Conservation (phyloP, 2,329 filamentous ascomycete species). For the Neopestalotiopsis rosae region DNA sequence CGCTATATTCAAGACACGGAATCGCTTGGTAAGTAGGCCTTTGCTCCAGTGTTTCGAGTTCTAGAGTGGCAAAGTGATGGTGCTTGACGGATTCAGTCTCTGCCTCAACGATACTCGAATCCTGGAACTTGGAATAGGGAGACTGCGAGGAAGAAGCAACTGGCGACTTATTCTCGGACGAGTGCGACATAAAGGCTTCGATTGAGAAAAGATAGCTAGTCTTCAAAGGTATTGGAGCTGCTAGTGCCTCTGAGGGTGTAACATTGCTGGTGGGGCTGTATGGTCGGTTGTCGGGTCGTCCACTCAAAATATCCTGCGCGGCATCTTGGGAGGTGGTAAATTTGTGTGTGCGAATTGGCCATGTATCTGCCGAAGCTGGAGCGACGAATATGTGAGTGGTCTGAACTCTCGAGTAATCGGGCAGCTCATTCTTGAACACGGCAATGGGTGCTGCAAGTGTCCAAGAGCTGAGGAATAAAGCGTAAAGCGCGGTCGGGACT, state of each 20-base stretch:
- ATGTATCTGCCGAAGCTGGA: not conserved
- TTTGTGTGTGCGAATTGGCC: not conserved
- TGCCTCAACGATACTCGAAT: slow-evolving; percentile 34
- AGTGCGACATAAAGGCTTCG: not conserved
- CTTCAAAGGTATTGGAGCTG: slow-evolving; percentile 13
- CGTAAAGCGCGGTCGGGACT: slow-evolving; percentile 21
- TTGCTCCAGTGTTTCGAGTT: slow-evolving; percentile 34
- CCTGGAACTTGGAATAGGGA: slow-evolving; percentile 28
- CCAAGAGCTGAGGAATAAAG: slow-evolving; percentile 20
- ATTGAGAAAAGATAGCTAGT: slow-evolving; percentile 17
- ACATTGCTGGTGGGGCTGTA: slow-evolving; percentile 13
- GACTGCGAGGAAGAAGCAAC: slow-evolving; percentile 19
- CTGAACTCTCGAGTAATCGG: slow-evolving; percentile 12
- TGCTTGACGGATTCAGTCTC: slow-evolving; percentile 30
- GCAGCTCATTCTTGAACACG: slow-evolving; percentile 18
- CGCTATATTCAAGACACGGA: slow-evolving; percentile 30
- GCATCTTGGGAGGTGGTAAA: not conserved
- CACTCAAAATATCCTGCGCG: not conserved
- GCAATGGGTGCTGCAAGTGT: slow-evolving; percentile 25
- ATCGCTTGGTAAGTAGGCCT: slow-evolving; percentile 31
- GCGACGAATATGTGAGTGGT: not conserved
- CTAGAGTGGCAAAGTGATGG: slow-evolving; percentile 32
- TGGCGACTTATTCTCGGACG: not conserved
- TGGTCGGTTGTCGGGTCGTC: slow-evolving; percentile 16
- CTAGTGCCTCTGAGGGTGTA: slow-evolving; percentile 15